Evolutionary conservation across 2,329 filamentous ascomycete genomes (phyloP), one percentile per base, ranked within the genome.

Genomic region (Epichloe typhina): DNA sequence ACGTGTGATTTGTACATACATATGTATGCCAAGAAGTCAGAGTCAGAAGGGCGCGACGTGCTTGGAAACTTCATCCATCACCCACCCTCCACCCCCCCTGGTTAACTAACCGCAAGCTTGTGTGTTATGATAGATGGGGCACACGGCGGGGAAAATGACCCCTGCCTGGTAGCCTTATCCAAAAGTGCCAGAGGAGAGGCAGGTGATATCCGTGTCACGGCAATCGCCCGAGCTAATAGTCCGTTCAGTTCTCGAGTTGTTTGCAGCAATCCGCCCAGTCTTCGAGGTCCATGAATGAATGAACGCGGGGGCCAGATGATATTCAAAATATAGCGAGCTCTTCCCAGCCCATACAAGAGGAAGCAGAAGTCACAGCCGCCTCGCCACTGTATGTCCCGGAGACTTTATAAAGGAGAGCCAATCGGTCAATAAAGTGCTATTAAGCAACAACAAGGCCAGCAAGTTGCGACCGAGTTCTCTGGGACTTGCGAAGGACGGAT

Each of bases 21-120:
- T 35, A 6, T 37, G n/a, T 37, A 37, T 13, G 47, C 47, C 26
- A 23, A 35, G 23, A 52, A 39, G 38, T 49, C 37, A 46, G 42
- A 31, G 46, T 52, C 50, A 40, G 19, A 46, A 37, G 36, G 31
- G 35, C 7, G 23, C 33, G 39, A 21, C 12, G 38, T 51, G 26
- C 38, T 47, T 39, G 40, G 26, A 42, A 51, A 52, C 45, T 46
- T 26, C 40, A 52, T 49, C 50, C 40, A 52, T 46, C 50, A 42
- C 39, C 33, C 26, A 31, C 19, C 19, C 17, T 19, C 17, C 3
- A 19, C 23, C 26, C 3, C 26, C 36, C 50, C 37, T 52, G 37
- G 19, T 21, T 9, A 41, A 37, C 26, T 17, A 40, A 49, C 41
- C 23, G 46, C 41, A 33, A 42, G 17, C 23, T 26, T 26, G 2